Base-by-base conservation (phyloP, 768 basidiomycete genomes). In the Phlegmacium glaucopus region DNA sequence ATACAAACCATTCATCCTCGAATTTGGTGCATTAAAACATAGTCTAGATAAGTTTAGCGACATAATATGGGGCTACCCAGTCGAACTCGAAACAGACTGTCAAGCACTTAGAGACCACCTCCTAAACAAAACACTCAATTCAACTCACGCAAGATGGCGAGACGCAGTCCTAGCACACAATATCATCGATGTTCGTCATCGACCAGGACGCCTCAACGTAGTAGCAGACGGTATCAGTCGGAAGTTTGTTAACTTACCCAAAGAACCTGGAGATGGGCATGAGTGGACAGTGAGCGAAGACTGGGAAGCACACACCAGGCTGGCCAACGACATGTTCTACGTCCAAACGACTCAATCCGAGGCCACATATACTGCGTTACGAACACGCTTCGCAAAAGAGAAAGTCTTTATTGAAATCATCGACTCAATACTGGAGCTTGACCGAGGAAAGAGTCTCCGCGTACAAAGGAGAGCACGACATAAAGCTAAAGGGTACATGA, bases 21-120 rank as follows among this genome's bases (percentile, higher is more conserved):
- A 74, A 39, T 71, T 72, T 39, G 65, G 65, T 0, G 69, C 62
- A 1, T 53, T 73, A 11, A 71, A 72, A 32, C 69, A 54, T 40
- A 43, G 45, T 0, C 29, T 67, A 0, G 63, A 67, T 39, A 64
- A 70, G 30, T 67, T 70, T 45, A 42, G 54, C 1, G 54, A 68
- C 41, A 58, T 55, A 0, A 53, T 65, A 0, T 66, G 52, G 39
- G 61, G 65, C 0, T 66, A 54, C 26, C 67, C 64, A 1, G 43
- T 72, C 0, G 60, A 69, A 36, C 38, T 72, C 12, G 61, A 66
- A 44, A 72, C 67, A 0, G 70, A 72, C 51, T 71, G 69, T 48
- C 58, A 65, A 32, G 68, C 68, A 2, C 54, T 72, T 1, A 39
- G 61, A 6, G 66, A 71, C 40, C 35, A 61, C 2, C 51, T 73